These are phyloP conservation scores for Rhodotorula sp. DNA, from an alignment of 1,284 basidiomycete genomes.

Conservation along the genomic window DNA sequence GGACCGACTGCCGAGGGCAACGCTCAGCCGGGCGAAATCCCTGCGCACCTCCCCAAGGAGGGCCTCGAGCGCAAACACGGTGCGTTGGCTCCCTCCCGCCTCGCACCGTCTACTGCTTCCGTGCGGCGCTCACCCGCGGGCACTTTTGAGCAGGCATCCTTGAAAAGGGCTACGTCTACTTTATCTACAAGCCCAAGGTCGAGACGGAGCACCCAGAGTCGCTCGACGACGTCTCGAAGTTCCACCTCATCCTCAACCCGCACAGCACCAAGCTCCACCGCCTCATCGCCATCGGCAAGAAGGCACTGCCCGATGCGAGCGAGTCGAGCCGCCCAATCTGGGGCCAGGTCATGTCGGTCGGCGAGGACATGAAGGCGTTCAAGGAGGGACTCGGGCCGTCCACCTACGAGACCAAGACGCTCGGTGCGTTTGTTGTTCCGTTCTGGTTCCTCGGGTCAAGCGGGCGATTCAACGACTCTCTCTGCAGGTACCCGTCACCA, in stretches of 20 bases:
- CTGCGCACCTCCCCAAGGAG: conserved; percentile 11
- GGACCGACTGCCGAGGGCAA: conserved; percentile 6
- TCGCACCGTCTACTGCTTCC: too few species aligned
- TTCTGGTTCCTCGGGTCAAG: not conserved
- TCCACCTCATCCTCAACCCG: conserved; percentile 65
- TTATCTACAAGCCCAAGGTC: conserved; percentile 67
- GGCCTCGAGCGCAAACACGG: conserved; percentile 35
- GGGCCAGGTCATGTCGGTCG: conserved; percentile 50
- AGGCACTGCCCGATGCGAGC: conserved; percentile 60
- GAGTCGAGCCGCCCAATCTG: conserved; percentile 28
- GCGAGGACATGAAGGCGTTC: conserved; percentile 59
- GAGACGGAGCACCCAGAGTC: conserved; percentile 60
- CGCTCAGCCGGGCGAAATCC: conserved; percentile 14
- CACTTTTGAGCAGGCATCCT: conserved; percentile 45
- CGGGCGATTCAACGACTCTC: too few species aligned
- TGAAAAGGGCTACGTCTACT: conserved; percentile 58
- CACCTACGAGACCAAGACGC: conserved; percentile 66
- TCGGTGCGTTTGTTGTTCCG: conserved; percentile 51
- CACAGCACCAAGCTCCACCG: conserved; percentile 59
- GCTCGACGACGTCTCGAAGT: conserved; percentile 62
- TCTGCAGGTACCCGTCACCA: conserved; percentile 55
- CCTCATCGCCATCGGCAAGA: conserved; percentile 64
- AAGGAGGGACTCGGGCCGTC: conserved; percentile 60
- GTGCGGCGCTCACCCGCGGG: not conserved
- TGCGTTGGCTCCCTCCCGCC: conserved; percentile 1